Evolutionary conservation across 192 early-diverging fungal species (phyloP).

Genomic region (Entomortierella chlamydospora): DNA sequence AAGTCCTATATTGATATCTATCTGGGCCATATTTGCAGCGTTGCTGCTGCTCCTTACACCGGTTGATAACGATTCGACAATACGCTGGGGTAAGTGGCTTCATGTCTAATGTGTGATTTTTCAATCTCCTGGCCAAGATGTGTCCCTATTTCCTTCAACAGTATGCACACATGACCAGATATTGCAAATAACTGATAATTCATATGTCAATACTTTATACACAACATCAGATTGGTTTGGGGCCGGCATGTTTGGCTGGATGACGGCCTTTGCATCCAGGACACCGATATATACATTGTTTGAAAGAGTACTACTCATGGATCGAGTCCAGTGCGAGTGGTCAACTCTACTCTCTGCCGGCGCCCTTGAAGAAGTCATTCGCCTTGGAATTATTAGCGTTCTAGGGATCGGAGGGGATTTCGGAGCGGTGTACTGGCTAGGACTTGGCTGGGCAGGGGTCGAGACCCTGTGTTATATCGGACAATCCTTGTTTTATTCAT

Average conservation of each 20-base stretch:
- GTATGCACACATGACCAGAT: no score
- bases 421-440: slow-evolving; percentile 53
- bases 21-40: slow-evolving; percentile 28
- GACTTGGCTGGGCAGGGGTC: slow-evolving; percentile 53
- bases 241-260: slow-evolving; percentile 50
- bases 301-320: slow-evolving; percentile 11
- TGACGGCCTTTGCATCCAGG: slow-evolving; percentile 26
- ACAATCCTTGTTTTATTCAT: slow-evolving; percentile 37
- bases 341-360: slow-evolving; percentile 40
- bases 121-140: neutral
- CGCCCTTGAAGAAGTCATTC: slow-evolving; percentile 34
- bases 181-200: no score
- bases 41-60: slow-evolving; percentile 25
- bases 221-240: slow-evolving; percentile 24
- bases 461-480: slow-evolving; percentile 56
- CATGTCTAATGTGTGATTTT: neutral
- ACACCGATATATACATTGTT: slow-evolving; percentile 46
- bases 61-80: slow-evolving; percentile 5
- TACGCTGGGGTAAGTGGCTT: slow-evolving; percentile 35
- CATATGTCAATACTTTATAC: neutral
- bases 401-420: slow-evolving; percentile 21
- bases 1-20: slow-evolving; percentile 25
- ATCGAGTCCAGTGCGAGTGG: slow-evolving; percentile 19
- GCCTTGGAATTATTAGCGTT: slow-evolving; percentile 7
- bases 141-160: no score